A percentile compares a stretch with the other conserved stretches of the same genome.
Conservation (phyloP, 768 basidiomycete genomes). For the Cystoderma amianthinum region DNA sequence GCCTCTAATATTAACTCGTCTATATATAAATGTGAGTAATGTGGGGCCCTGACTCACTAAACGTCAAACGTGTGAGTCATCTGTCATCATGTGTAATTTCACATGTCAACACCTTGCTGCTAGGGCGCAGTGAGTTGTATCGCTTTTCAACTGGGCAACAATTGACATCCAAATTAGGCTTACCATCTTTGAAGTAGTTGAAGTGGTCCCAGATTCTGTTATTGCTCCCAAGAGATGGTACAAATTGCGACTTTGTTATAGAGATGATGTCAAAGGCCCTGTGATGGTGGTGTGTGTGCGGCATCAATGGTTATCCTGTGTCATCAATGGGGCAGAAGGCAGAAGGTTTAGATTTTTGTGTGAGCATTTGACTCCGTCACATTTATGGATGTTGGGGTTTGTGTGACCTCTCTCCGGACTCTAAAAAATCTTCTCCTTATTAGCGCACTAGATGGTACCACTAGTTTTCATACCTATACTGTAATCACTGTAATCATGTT, state of each 20-base stretch:
- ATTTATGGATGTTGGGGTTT: constrained; percentile 92
- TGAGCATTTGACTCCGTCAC: constrained; percentile 93
- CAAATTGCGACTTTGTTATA: constrained; percentile 72
- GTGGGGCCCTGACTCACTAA: too few relatives aligned
- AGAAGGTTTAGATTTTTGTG: constrained; percentile 71
- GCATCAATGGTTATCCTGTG: constrained; percentile 88
- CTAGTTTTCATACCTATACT: too few relatives aligned
- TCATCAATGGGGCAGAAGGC: constrained; percentile 98
- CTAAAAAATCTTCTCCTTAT: constrained; percentile 93
- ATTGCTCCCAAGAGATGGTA: constrained; percentile 61
- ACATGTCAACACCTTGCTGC: too few relatives aligned
- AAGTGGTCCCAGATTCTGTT: constrained; percentile 72
- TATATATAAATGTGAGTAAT: too few relatives aligned
- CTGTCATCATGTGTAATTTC: too few relatives aligned
- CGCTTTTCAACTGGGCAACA: too few relatives aligned
- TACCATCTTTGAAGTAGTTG: constrained; percentile 93
- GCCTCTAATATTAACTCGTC: too few relatives aligned
- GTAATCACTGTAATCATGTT: too few relatives aligned
- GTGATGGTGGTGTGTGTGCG: constrained; percentile 86
- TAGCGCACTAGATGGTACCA: too few relatives aligned
- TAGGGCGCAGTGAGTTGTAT: too few relatives aligned
- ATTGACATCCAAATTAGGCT: too few relatives aligned
- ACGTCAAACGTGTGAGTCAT: too few relatives aligned
- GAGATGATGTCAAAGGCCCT: constrained; percentile 91
- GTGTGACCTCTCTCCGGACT: constrained; percentile 80